These are phyloP conservation scores for Microthlaspi erraticum DNA, from an alignment of 345 rosid species.

Conservation along the genomic window DNA sequence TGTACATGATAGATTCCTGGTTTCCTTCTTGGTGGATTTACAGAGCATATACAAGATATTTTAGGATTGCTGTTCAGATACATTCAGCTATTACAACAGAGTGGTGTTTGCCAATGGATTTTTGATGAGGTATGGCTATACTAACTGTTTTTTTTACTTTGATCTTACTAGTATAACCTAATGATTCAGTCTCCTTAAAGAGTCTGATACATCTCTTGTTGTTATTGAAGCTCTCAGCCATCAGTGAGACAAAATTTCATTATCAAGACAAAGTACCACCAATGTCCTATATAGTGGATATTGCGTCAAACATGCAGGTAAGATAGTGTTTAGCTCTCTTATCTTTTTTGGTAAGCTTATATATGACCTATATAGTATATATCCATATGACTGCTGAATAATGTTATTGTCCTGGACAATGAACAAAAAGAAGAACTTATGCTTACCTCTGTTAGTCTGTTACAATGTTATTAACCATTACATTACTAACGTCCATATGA, in stretches of 20 bases:
- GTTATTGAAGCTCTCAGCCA: constrained; percentile 79
- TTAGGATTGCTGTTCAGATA: constrained; percentile 83
- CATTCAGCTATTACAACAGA: constrained; percentile 70
- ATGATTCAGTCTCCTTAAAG: constrained; percentile 19
- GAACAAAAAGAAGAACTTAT: background rate
- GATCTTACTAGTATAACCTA: constrained; percentile 5
- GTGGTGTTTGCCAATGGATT: constrained; percentile 90
- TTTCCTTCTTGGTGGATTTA: constrained; percentile 29
- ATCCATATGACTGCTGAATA: background rate
- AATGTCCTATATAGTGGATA: constrained; percentile 56
- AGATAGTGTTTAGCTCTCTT: constrained; percentile 9
- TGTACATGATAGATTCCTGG: constrained; percentile 18
- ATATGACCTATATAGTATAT: background rate
- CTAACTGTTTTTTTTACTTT: background rate
- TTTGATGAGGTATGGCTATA: constrained; percentile 83
- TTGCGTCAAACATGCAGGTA: constrained; percentile 76
- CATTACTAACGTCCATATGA: background rate
- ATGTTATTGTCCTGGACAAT: background rate
- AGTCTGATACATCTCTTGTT: constrained; percentile 38
- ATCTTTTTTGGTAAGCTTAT: constrained; percentile 1
- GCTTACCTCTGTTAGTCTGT: constrained; percentile 16
- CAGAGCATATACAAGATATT: constrained; percentile 87
- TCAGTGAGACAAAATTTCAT: constrained; percentile 86
- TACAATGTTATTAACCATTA: background rate
- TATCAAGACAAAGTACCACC: constrained; percentile 83